Evolutionary conservation across 371 early-diverging fungal genomes (phyloP), one percentile per base, ranked within the genome.

Genomic region (Parasitella parasitica): DNA sequence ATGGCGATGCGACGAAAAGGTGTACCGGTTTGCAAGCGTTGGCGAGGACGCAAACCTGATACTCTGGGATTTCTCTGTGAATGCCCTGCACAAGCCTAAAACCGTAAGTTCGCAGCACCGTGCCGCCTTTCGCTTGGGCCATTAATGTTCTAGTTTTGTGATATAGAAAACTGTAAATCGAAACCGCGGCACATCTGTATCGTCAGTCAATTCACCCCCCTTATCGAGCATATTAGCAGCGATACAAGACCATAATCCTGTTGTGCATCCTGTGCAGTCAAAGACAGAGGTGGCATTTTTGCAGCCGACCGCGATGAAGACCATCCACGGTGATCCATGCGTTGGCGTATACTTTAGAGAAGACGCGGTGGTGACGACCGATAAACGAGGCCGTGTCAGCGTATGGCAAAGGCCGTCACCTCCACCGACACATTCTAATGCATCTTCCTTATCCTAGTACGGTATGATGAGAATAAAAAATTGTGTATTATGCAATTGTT

Each of bases 11-110:
- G 91, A 91, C 59, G 93, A 91, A 22, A 76, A 84, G 18, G 87
- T 88, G 22, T 96, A 94, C 73, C 78, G 97, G 8, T 93, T 97
- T 72, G 92, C 90, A 48, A 92, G 92, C 60, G 94, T 96, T 20
- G 96, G 94, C 13, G 97, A 97, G 54, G 97, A 97, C 61, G 87
- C 91, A 1, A 82, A 85, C 57, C 63, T 97, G 11, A 76, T 93
- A 35, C 69, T 97, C 9, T 97, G 97, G 97, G 97, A 97, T 65
- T 96, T 97, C 66, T 90, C 93, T 36, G 83, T 92, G 12, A 75
- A 80, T 26, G 88, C 91, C 0, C 67, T 96, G 18, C 90, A 90
- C 65, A 82, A 80, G 34, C 91, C 90, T 7, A 89, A 89, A 67
- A 72, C 76, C n/a, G 86, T 87, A 84, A 12, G 43, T 28, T 7